Evolutionary conservation across 139 green algal genomes (phyloP), one percentile per base, ranked within the genome.

Genomic region (Deuterostichococcus epilithicus): DNA sequence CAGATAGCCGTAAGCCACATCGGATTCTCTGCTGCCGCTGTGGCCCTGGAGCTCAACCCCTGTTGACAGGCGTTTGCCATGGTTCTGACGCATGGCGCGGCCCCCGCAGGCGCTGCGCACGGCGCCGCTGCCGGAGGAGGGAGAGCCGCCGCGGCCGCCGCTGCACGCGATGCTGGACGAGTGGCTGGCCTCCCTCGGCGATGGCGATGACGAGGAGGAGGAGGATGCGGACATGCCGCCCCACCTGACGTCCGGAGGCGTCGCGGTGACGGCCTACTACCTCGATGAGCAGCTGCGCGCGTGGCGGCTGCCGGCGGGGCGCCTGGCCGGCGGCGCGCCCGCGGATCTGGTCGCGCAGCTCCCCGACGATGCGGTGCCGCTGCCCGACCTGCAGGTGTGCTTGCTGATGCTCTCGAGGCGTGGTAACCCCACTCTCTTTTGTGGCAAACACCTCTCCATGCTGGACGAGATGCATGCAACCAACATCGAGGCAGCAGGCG

Each of bases 311-410:
- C 70, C 79, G 15, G 18, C 58, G 34, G 76, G 72, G 67, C 76
- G 86, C 39, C 78, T 89, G 78, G 83, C 84, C 25, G 81, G 72
- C 35, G 82, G 84, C 59, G 85, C 85, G 33, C 83, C 83, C 23
- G 71, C 72, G 4, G 85, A 89, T 67, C 86, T 89, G n/a, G 85
- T 88, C 52, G 88, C 83, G 66, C 83, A 84, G 70, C 73, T 89
- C 3, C 18, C 45, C 5, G 25, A 2, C 30, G 26, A 66, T 23
- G 18, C 1, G 26, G 36, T 52, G 45, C 30, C 65, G 45, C 22
- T 68, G 22, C 45, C 44, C 45, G 68, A 45, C 72, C 45, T 76
- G 20, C 37, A 76, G 72, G 45, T 89, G 86, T 28, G 85, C 84
- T 15, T 60, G 68, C 28, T n/a, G n/a, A n/a, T n/a, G n/a, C n/a